phyloP scores from a whole-genome alignment of 1,139 yeast species.

The Yamadazyma friedrichii region DNA sequence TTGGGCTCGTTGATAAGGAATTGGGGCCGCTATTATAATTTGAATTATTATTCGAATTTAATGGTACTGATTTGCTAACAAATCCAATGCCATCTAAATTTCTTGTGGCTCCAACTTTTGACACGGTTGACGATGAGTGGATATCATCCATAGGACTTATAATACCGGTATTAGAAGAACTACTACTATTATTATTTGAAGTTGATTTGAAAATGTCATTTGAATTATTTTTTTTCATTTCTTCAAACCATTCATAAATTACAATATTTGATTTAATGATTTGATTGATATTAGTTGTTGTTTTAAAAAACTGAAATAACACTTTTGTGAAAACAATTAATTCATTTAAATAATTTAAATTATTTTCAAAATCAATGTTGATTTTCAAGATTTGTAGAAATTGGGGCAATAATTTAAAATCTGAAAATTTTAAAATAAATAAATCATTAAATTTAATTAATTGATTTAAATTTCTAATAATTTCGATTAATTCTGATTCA shows the following conservation, averaged over 20 bases:
- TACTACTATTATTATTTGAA: too few relatives aligned
- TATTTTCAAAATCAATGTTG: slow-evolving; percentile 24
- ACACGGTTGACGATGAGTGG: not conserved
- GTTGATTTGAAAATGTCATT: slow-evolving; percentile 5
- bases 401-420: slow-evolving; percentile 36
- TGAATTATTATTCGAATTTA: slow-evolving; percentile 1
- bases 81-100: not conserved
- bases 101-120: not conserved
- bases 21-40: not conserved
- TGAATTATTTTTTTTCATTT: slow-evolving; percentile 11
- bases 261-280: slow-evolving; percentile 13
- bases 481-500: slow-evolving; percentile 22
- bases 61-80: slow-evolving; percentile 3
- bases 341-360: slow-evolving; percentile 12
- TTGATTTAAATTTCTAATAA: slow-evolving; percentile 23
- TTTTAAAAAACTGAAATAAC: slow-evolving; percentile 10
- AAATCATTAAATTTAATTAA: slow-evolving; percentile 26
- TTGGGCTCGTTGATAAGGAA: slow-evolving; percentile 5
- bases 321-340: slow-evolving; percentile 14
- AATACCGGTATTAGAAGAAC: not conserved
- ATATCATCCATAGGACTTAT: not conserved
- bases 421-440: slow-evolving; percentile 29
- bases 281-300: slow-evolving; percentile 9
- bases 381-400: slow-evolving; percentile 33
- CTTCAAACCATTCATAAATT: slow-evolving; percentile 17